Percentiles rank a stretch among this genome's conserved stretches.
These are phyloP conservation scores for Cryptosporidium sp. DNA, from an alignment of 169 alveolate species.

Conservation along the genomic window DNA sequence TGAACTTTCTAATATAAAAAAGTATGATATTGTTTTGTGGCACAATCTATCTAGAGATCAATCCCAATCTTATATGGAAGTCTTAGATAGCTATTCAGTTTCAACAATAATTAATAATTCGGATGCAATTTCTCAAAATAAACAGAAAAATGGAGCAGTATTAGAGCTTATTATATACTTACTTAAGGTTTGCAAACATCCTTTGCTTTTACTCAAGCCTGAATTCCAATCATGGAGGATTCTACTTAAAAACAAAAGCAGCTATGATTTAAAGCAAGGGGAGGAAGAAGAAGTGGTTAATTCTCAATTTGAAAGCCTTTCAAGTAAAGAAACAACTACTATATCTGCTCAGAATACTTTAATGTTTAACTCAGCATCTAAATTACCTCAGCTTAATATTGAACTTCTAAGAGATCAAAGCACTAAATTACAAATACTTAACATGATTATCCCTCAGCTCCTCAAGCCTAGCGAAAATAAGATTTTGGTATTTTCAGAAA, in stretches of 20 bases:
- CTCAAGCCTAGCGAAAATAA: not conserved
- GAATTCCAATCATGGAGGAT: constrained; percentile 51
- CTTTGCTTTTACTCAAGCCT: constrained; percentile 66
- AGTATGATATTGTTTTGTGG: constrained; percentile 82
- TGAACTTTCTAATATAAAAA: constrained; percentile 40
- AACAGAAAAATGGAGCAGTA: constrained; percentile 67
- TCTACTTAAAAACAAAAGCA: constrained; percentile 14
- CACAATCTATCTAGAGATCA: constrained; percentile 77
- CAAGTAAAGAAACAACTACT: not conserved
- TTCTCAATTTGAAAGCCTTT: not conserved
- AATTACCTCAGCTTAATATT: constrained; percentile 33
- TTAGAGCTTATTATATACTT: constrained; percentile 72
- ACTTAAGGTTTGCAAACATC: constrained; percentile 81
- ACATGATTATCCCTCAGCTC: constrained; percentile 14
- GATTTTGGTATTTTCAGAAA: constrained; percentile 35
- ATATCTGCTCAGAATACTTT: not conserved
- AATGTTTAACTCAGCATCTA: constrained; percentile 13
- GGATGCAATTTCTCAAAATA: constrained; percentile 9
- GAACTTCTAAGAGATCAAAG: constrained; percentile 59
- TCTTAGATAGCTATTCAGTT: constrained; percentile 71
- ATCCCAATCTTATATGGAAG: constrained; percentile 66
- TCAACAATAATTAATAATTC: constrained; percentile 8
- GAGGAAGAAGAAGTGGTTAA: constrained; percentile 18
- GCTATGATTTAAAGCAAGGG: not conserved
- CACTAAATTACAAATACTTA: constrained; percentile 39